Conservation (phyloP, 257 asterid species). For the Buddleja alternifolia region DNA sequence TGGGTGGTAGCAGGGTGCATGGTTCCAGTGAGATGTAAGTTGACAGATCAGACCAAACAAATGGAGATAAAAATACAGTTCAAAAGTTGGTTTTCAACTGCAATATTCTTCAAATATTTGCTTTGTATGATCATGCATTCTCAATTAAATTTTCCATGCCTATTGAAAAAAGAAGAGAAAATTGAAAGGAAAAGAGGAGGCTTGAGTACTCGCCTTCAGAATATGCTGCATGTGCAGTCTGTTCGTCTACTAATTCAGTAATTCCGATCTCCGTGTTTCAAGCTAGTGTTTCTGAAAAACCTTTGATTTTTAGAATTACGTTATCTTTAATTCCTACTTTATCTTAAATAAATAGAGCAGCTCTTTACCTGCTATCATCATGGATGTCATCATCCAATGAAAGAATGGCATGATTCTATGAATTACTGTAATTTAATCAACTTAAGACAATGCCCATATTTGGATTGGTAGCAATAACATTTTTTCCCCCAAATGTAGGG, state of each 20-base stretch:
- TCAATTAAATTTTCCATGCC: neutral
- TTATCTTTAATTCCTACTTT: neutral
- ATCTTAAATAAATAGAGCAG: slow-evolving; percentile 4
- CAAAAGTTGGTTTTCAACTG: no score
- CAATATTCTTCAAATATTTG: neutral
- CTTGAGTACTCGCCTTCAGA: neutral
- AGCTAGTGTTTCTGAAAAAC: neutral
- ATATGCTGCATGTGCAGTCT: neutral
- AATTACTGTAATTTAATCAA: neutral
- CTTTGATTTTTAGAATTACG: neutral
- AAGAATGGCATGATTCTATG: neutral
- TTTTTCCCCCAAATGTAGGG: neutral
- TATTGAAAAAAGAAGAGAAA: no score
- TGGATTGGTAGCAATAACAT: neutral
- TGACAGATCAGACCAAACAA: no score
- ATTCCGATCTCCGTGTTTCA: neutral
- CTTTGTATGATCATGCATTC: neutral
- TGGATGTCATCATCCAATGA: slow-evolving; percentile 1
- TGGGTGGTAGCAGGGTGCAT: no score
- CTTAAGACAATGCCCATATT: neutral
- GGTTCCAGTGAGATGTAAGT: no score
- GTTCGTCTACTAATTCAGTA: neutral
- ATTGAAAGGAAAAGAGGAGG: neutral
- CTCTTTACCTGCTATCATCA: neutral
- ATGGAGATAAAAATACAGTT: no score